Evolutionary conservation across 495 filamentous ascomycete genomes (phyloP), one percentile per base, ranked within the genome.

Genomic region (Apiosordaria backusii): DNA sequence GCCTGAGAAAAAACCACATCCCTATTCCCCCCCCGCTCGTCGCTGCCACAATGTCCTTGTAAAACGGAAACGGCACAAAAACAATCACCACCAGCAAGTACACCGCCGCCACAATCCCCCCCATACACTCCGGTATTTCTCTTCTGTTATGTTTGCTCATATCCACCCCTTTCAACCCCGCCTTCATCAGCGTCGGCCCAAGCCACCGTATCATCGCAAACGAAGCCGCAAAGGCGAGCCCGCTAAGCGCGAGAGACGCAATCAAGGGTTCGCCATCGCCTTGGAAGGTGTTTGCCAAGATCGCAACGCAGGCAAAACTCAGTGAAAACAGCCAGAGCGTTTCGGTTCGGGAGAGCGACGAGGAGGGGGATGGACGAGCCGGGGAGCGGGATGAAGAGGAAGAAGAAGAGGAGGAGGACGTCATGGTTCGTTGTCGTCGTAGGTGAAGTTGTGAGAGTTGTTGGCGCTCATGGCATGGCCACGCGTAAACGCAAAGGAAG

Each of bases 41-140:
- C 21, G 92, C 92, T n/a, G 90, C 89, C 22, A 97, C 93, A 66
- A 99, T 95, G 72, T 99, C 93, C 77, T 96, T 94, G 80, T 97
- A 98, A 78, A 99, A 98, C 2, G 92, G 89, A 77, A 97, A 98
- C 0, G 95, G 95, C 62, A 98, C 92, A 75, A 99, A 98, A 29
- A 91, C 75, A 61, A 98, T 96, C 29, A 97, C 85, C 4, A 85
- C 83, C 24, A 98, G 80, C 27, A 99, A 81, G 79, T 97, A 98
- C 1, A 98, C 91, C 35, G 95, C 86, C 1, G 96, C 95, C 75
- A 92, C 96, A 55, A 98, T 87, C 21, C 89, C 92, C n/a, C 95
- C 95, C 96, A 99, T 98, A 27, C 92, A 92, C 78, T 99, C 95
- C 16, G 95, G 95, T 69, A 97, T 89, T 64, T 88, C 86, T 64